Evolutionary conservation across 225 moss, liverwort and hornwort species (phyloP), one percentile per base, ranked within the genome.

Genomic region (Pseudoscleropodium purum): DNA sequence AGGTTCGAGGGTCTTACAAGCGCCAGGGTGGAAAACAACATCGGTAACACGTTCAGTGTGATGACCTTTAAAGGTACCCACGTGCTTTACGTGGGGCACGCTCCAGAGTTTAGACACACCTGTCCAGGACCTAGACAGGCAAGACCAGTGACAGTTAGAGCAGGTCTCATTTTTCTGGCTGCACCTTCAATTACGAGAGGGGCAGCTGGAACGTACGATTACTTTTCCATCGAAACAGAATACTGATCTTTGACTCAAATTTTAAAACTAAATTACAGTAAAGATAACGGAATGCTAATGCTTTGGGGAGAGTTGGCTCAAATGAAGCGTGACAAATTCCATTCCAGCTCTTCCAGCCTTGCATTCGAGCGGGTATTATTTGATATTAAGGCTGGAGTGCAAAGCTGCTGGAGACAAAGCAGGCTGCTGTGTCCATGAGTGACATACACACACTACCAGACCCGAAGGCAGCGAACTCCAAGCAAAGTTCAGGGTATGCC

Each of bases 101-200:
- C 95, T 95, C 97, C 97, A 99, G n/a, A 99, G 86, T 89, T 99
- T 99, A 68, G 94, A 92, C 91, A 94, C 96, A 93, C 99, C 99
- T 92, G 90, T 95, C 95, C 93, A 93, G 81, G 95, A 95, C 68
- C 94, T 94, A 90, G 73, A 86, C 52, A 84, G 26, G 24, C 72
- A 76, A 76, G 57, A 78, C 43, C 45, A 90, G 54, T n/a, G 66
- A 89, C 76, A 85, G 51, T 88, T 85, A 85, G 60, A 85, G 63
- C 88, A 82, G 56, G 77, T 59, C n/a, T 80, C 68, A 31, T 59
- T 39, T 52, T 25, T 26, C 68, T 62, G 52, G 45, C 75, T 76
- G 54, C 36, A 89, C 43, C 56, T 75, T 75, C 83, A 83, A 61
- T 72, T 73, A 47, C 56, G 41, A 45, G 67, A 31, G 41, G 69